Evolutionary conservation across 1,284 basidiomycete species (phyloP).

Genomic region (Fomitopsis betulina): DNA sequence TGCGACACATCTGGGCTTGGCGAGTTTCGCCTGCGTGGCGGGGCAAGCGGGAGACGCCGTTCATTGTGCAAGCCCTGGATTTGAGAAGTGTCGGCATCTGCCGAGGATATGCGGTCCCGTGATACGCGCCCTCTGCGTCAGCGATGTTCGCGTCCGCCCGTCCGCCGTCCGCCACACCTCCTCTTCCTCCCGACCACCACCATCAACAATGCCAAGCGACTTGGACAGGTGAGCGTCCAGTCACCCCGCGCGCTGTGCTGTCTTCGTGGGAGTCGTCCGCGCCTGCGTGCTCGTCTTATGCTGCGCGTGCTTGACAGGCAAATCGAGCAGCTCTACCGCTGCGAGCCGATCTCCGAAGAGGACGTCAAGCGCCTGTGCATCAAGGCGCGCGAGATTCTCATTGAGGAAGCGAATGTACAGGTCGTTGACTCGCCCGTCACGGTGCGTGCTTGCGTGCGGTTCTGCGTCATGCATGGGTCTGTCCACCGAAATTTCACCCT

Average conservation of each 20-base stretch:
- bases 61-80: not conserved
- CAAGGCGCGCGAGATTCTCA: conserved; percentile 93
- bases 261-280: not conserved
- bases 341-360: conserved; percentile 90
- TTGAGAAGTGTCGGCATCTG: not conserved
- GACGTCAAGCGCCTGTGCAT: conserved; percentile 91
- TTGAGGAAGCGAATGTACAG: conserved; percentile 98
- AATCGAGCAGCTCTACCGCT: conserved; percentile 86
- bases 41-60: not conserved
- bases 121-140: not conserved
- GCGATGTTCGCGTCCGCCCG: not conserved
- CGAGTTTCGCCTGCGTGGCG: not conserved
- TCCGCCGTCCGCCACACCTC: not conserved
- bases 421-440: conserved; percentile 96
- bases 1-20: not conserved
- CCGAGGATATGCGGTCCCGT: not conserved
- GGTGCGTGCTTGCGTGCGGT: conserved; percentile 40
- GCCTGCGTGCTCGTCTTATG: not conserved
- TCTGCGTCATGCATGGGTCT: not conserved
- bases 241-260: not conserved
- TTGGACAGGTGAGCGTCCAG: conserved; percentile 9
- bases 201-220: conserved; percentile 6
- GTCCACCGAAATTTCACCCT: not conserved
- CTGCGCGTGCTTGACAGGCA: conserved; percentile 43
- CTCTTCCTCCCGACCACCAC: not conserved